Evolutionary conservation across 2,329 filamentous ascomycete genomes (phyloP), one percentile per base, ranked within the genome.

Genomic region (Rutstroemia sydowiana): DNA sequence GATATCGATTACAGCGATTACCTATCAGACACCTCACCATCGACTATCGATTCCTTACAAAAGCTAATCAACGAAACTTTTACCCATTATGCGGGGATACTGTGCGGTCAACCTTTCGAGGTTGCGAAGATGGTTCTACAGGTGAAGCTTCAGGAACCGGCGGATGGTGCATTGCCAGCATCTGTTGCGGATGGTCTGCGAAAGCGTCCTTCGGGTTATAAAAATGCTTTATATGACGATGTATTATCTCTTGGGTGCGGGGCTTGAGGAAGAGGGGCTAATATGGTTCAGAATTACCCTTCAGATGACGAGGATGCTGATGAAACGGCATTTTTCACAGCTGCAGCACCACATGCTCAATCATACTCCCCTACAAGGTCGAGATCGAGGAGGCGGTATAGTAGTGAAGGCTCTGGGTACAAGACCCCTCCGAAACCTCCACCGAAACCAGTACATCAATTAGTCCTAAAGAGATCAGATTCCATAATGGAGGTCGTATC

Each of bases 81-180:
- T 68, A 95, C 91, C 84, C 92, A 93, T 66, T 98, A 98, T 71
- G 86, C 85, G 13, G 89, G 85, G 53, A 84, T 95, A 21, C 70
- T 97, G 64, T 84, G 95, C 66, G 87, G 89, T 49, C 93, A 98
- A 71, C 93, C 93, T 13, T 97, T 98, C 68, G 93, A 97, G 74
- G 91, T 96, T 53, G 90, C 92, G 65, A 97, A 96, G 77, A 93
- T 85, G 13, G 81, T 97, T 51, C 72, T 98, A 61, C 93, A 98
- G 71, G 82, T 90, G 47, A 81, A 77, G 58, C 71, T 69, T 56
- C 79, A 83, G 61, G 77, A 45, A 30, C 23, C 43, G 51, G 59
- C 55, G 52, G 60, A 60, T 49, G 59, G 45, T 44, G 48, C 21
- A 47, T 49, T 32, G 16, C 51, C 57, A 32, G 46, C 52, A 30